phyloP scores from a whole-genome alignment of 1,139 yeast genomes.

The Yamadazyma jaroonii region DNA sequence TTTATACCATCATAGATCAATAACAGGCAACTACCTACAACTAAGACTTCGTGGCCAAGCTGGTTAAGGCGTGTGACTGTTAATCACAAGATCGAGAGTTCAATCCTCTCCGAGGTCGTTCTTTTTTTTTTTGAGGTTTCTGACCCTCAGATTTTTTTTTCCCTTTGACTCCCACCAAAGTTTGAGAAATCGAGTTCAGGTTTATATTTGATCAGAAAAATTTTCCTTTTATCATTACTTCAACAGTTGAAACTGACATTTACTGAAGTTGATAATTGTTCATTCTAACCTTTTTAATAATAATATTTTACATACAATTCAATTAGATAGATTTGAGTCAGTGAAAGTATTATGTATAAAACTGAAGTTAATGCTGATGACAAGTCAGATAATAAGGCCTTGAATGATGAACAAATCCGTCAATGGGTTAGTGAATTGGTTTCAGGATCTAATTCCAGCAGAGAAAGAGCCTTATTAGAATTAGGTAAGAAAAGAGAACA shows the following conservation, averaged over 20 bases:
- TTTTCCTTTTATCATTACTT: too few species aligned
- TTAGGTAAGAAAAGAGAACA: constrained; percentile 93
- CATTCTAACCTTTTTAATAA: too few species aligned
- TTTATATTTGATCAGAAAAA: too few species aligned
- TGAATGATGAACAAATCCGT: constrained; percentile 83
- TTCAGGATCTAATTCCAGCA: constrained; percentile 82
- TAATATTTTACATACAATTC: too few species aligned
- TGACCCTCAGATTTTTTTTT: constrained; percentile 1
- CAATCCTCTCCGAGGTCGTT: constrained; percentile 44
- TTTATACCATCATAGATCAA: too few species aligned
- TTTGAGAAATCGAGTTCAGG: too few species aligned
- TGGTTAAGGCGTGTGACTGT: constrained; percentile 63
- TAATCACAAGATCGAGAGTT: constrained; percentile 59
- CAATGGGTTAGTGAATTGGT: constrained; percentile 89
- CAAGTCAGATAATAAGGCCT: constrained; percentile 42
- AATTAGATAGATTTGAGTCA: too few species aligned
- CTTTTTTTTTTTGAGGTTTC: constrained; percentile 6
- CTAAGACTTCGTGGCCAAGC: constrained; percentile 54
- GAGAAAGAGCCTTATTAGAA: constrained; percentile 89
- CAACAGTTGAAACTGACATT: too few species aligned
- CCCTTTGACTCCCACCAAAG: not conserved
- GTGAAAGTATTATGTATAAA: not conserved
- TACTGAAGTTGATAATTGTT: too few species aligned
- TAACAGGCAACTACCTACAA: too few species aligned
- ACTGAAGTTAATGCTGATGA: constrained; percentile 1